Evolutionary conservation across 2,329 filamentous ascomycete genomes (phyloP).

Genomic region (Penicillium sp.): DNA sequence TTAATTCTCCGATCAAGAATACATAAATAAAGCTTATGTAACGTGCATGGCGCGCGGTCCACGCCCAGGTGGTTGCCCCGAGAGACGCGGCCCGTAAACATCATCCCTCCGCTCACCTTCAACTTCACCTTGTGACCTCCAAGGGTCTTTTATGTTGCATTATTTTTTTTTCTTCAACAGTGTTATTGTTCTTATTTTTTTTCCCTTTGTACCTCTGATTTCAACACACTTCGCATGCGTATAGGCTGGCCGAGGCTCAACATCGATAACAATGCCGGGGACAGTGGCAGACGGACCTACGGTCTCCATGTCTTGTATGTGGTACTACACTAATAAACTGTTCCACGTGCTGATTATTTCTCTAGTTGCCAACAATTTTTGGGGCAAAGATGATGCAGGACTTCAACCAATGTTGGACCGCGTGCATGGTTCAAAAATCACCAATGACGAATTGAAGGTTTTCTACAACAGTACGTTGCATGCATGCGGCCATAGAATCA

Average conservation of each 20-base stretch:
- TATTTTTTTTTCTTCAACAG: slow-evolving; percentile 1
- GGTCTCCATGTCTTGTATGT: slow-evolving; percentile 66
- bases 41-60: slow-evolving; percentile 1
- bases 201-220: slow-evolving; percentile 10
- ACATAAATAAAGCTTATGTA: slow-evolving; percentile 11
- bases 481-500: not conserved
- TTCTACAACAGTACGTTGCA: slow-evolving; percentile 77
- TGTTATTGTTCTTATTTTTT: slow-evolving; percentile 8
- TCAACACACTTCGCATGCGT: slow-evolving; percentile 25
- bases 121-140: slow-evolving; percentile 19
- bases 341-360: slow-evolving; percentile 1
- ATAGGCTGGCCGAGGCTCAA: slow-evolving; percentile 39
- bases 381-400: slow-evolving; percentile 98
- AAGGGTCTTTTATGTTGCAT: slow-evolving; percentile 16
- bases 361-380: slow-evolving; percentile 94
- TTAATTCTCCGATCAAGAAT: not conserved
- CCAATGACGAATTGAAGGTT: slow-evolving; percentile 85
- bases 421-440: slow-evolving; percentile 91
- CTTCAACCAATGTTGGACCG: slow-evolving; percentile 87
- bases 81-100: slow-evolving; percentile 26
- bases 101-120: slow-evolving; percentile 18
- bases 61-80: slow-evolving; percentile 20
- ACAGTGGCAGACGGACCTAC: slow-evolving; percentile 61
- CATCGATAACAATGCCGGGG: slow-evolving; percentile 54
- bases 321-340: not conserved